These are phyloP conservation scores for Ricinus communis DNA, from an alignment of 345 rosid genomes.

Conservation along the genomic window DNA sequence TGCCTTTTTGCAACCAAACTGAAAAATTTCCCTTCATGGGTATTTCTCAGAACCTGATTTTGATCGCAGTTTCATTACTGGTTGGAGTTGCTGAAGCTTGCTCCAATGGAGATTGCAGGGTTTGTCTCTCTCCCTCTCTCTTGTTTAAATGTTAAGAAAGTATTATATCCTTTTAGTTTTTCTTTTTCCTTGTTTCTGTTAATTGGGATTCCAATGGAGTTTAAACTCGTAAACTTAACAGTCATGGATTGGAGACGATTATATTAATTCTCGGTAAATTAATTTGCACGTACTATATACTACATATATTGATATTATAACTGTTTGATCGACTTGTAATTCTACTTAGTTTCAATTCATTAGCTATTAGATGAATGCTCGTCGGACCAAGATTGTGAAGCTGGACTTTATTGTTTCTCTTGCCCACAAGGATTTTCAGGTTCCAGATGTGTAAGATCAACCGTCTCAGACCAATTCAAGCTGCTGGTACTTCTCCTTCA, in stretches of 20 bases:
- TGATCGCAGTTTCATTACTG: slow-evolving; percentile 21
- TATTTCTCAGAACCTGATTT: slow-evolving; percentile 19
- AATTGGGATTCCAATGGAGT: too few species aligned
- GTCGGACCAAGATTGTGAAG: slow-evolving; percentile 54
- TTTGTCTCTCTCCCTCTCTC: slow-evolving; percentile 12
- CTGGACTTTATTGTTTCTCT: slow-evolving; percentile 56
- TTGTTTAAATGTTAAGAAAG: not conserved
- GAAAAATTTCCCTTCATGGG: slow-evolving; percentile 23
- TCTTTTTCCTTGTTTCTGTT: not conserved
- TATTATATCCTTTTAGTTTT: too few species aligned
- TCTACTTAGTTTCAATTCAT: not conserved
- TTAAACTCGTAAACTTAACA: too few species aligned
- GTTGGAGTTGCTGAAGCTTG: slow-evolving; percentile 21
- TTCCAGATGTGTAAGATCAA: slow-evolving; percentile 54
- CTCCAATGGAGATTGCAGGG: slow-evolving; percentile 52
- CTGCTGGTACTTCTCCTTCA: slow-evolving; percentile 42
- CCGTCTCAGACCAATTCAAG: slow-evolving; percentile 55
- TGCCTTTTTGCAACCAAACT: not conserved
- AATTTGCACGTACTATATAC: too few species aligned
- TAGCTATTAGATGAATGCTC: slow-evolving; percentile 61
- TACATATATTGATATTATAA: too few species aligned
- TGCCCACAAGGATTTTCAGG: slow-evolving; percentile 52
- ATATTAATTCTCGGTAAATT: too few species aligned
- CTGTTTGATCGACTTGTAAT: not conserved
- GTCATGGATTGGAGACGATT: too few species aligned